Base-by-base conservation (phyloP, 2,329 filamentous ascomycete genomes). In the Fusarium verrucosum region DNA sequence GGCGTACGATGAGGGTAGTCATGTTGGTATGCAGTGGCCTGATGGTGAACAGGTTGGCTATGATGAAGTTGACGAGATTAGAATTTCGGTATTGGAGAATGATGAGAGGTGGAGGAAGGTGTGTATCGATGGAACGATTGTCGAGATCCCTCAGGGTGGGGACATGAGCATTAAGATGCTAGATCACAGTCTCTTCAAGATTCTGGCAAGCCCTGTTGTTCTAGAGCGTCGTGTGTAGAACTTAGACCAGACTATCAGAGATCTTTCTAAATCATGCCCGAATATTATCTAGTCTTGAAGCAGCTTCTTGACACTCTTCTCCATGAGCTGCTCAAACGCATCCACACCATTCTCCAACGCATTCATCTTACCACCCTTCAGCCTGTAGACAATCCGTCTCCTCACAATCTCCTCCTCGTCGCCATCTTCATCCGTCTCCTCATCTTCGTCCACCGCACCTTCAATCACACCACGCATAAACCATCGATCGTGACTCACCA, bases 41-140 rank as follows among this genome's bases (percentile, higher is more conserved):
- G 81, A 83, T 20, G 82, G 89, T 11, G 83, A 89, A 32, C 80
- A 80, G 4, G 89, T 97, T 1, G 83, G 82, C 0, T 97, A 97
- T 73, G 85, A 90, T 17, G 83, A 86, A 50, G 83, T 95, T 8
- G 85, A 90, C 3, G 85, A 85, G 47, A 67, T 97, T 17, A 82
- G 79, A 56, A 87, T 97, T 42, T 82, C 85, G 16, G 87, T 92
- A 32, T 63, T 80, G 2, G 91, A 95, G 71, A 80, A 85, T 16
- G 87, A 92, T n/a, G 81, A 80, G 41, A 81, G 87, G 49, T 97
- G 93, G 93, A 83, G 94, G 60, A 87, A 94, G 72, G 85, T 96
- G 14, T 98, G 94, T 74, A 82, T 98, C n/a, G 94, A 98, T 76
- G 94, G 94, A 4, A 92, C 90, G 50, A 96, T 96, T 70, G 86